A percentile compares a stretch with the other conserved stretches of the same genome.
phyloP scores from a whole-genome alignment of 192 early-diverging fungal species.

The Phlyctochytrium arcticum region DNA sequence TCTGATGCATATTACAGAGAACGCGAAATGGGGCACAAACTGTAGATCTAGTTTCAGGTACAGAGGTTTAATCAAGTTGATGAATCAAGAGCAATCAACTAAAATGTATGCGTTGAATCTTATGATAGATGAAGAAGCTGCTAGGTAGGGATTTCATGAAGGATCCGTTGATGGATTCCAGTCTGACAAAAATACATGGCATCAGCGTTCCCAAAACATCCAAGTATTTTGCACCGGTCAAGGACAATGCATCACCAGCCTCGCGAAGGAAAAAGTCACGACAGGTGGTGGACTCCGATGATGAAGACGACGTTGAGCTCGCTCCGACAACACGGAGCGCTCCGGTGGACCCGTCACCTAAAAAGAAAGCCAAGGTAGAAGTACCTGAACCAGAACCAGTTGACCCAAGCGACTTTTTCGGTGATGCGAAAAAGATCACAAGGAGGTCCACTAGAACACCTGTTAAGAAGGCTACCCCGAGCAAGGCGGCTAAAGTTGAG shows the following conservation, averaged over 20 bases:
- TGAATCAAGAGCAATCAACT: no score
- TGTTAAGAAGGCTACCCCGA: neutral
- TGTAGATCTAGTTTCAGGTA: no score
- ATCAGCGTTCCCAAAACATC: neutral
- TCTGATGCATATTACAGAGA: no score
- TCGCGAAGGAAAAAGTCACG: neutral
- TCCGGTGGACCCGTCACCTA: neutral
- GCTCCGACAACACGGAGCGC: neutral
- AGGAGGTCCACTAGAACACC: neutral
- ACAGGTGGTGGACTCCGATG: slow-evolving; percentile 8
- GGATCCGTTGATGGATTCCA: neutral
- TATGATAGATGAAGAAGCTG: neutral
- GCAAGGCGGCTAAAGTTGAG: neutral
- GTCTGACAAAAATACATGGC: neutral
- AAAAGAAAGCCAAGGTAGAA: neutral
- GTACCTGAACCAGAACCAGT: neutral
- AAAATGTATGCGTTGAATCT: neutral
- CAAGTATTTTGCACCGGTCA: slow-evolving; percentile 2
- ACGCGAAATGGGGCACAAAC: no score
- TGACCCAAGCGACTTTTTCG: slow-evolving; percentile 11
- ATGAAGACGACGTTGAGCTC: neutral
- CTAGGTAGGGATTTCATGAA: neutral
- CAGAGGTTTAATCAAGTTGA: no score
- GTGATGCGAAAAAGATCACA: neutral
- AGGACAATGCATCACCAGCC: neutral